Percentiles rank a stretch among this genome's conserved stretches.
These are phyloP conservation scores for Rubus idaeus DNA, from an alignment of 306 rosid species.

Conservation along the genomic window DNA sequence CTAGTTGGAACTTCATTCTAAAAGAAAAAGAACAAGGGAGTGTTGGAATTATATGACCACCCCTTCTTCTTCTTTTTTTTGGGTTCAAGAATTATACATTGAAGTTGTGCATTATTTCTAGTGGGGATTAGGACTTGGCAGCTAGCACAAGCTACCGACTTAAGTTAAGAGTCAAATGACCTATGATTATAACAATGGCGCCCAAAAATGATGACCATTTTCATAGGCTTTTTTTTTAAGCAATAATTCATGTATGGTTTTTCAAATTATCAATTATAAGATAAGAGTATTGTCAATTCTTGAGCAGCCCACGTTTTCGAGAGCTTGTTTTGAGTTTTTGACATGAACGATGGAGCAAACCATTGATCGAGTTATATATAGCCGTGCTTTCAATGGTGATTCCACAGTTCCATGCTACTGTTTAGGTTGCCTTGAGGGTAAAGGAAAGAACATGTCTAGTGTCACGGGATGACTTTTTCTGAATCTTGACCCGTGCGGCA, in stretches of 20 bases:
- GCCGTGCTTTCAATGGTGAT: too few relatives aligned
- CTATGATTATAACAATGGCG: neutral
- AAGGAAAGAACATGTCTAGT: constrained; percentile 4
- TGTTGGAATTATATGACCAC: neutral
- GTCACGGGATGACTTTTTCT: too few relatives aligned
- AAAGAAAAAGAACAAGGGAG: neutral
- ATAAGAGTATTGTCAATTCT: neutral
- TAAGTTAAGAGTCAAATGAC: neutral
- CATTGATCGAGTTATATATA: too few relatives aligned
- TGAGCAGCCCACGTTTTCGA: neutral
- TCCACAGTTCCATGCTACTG: neutral
- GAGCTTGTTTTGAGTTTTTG: neutral
- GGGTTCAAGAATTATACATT: too few relatives aligned
- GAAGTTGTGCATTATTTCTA: neutral
- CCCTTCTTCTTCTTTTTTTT: too few relatives aligned
- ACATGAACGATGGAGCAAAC: too few relatives aligned
- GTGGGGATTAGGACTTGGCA: neutral
- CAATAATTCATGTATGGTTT: neutral
- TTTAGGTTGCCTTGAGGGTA: neutral
- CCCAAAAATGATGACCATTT: neutral
- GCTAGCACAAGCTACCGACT: neutral
- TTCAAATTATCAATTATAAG: neutral
- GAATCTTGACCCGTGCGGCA: too few relatives aligned
- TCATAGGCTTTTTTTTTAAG: neutral
- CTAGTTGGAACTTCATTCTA: neutral